A percentile compares a stretch with the other conserved stretches of the same genome.
Evolutionary conservation across 176 grass and related monocot species (phyloP).

Genomic region (Phoenix roebelenii): DNA sequence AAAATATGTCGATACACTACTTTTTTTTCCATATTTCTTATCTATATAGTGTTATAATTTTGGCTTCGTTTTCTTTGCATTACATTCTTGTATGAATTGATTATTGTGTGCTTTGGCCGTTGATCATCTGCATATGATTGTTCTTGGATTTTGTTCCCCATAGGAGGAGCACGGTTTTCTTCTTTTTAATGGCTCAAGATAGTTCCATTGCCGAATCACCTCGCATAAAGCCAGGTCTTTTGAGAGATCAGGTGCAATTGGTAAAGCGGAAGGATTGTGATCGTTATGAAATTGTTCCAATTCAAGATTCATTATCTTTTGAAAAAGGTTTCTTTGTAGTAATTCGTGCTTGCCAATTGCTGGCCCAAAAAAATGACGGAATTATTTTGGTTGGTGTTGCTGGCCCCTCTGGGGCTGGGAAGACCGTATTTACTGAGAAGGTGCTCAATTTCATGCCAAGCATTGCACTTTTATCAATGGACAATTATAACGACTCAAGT

Average conservation of each 20-base stretch:
- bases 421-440: conserved; percentile 94
- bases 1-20: too few relatives aligned
- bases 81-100: too few relatives aligned
- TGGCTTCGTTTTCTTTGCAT: too few relatives aligned
- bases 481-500: conserved; percentile 89
- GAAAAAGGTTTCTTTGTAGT: conserved; percentile 95
- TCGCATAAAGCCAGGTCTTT: conserved; percentile 49
- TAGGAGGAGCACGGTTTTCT: neutral
- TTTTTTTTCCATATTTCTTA: too few relatives aligned
- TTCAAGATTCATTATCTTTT: conserved; percentile 72
- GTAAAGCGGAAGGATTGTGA: conserved; percentile 62
- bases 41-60: too few relatives aligned
- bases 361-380: conserved; percentile 78
- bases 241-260: conserved; percentile 82
- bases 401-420: conserved; percentile 89
- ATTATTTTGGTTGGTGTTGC: conserved; percentile 83
- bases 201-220: conserved; percentile 52
- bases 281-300: conserved; percentile 74
- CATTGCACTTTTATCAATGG: conserved; percentile 93
- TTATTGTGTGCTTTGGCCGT: neutral
- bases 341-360: conserved; percentile 79
- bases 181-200: conserved; percentile 42
- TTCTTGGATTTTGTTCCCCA: too few relatives aligned
- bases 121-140: neutral
- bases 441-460: conserved; percentile 86